Percentiles rank a stretch among this genome's conserved stretches.
These are phyloP conservation scores for Fagus crenata DNA, from an alignment of 306 rosid genomes.

Conservation along the genomic window DNA sequence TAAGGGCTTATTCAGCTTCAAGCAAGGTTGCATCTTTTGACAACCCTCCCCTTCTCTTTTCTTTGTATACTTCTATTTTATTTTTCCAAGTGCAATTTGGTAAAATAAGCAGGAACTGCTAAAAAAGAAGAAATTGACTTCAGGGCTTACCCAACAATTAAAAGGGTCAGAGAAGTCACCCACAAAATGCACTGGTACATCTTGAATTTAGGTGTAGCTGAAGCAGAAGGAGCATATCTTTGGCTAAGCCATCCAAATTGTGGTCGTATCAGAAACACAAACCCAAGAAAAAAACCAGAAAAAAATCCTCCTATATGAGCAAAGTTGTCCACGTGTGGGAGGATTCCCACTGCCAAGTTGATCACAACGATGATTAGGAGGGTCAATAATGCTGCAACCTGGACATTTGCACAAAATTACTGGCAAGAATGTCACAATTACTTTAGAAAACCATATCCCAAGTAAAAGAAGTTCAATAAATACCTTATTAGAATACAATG, in stretches of 20 bases:
- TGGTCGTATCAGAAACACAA: slow-evolving; percentile 93
- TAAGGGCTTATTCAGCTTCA: neutral
- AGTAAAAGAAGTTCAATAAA: slow-evolving; percentile 20
- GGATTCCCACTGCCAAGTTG: slow-evolving; percentile 92
- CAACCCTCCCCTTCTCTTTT: no score
- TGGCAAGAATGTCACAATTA: slow-evolving; percentile 12
- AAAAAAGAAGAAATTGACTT: slow-evolving; percentile 9
- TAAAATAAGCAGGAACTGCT: neutral
- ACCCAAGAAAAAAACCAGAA: slow-evolving; percentile 86
- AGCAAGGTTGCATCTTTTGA: neutral
- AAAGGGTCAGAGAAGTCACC: slow-evolving; percentile 66
- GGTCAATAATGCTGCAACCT: slow-evolving; percentile 74
- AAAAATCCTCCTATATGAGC: slow-evolving; percentile 97
- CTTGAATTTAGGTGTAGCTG: slow-evolving; percentile 68
- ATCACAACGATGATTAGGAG: slow-evolving; percentile 71
- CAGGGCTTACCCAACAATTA: slow-evolving; percentile 72
- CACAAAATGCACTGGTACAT: slow-evolving; percentile 78
- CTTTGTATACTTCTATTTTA: neutral
- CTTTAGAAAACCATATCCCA: neutral
- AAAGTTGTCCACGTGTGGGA: slow-evolving; percentile 94
- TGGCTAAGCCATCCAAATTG: slow-evolving; percentile 91
- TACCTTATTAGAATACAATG: slow-evolving; percentile 84
- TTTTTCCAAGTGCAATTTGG: neutral
- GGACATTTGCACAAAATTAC: slow-evolving; percentile 30
- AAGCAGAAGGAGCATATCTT: slow-evolving; percentile 52